Base-by-base conservation (phyloP, 768 basidiomycete genomes). In the Floccularia luteovirens region DNA sequence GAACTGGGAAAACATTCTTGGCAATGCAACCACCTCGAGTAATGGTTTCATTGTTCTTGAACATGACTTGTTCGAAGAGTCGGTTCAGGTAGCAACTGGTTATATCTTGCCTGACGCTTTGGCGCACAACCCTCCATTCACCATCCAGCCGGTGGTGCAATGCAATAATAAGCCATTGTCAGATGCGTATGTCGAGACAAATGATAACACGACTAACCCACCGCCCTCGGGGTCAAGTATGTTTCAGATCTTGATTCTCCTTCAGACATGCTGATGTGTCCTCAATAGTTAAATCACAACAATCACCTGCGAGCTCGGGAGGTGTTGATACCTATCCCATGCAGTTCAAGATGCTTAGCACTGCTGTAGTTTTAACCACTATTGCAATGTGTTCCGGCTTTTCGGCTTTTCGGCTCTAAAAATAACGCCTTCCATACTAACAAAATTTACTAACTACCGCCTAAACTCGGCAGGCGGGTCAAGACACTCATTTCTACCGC, bases 41-140 rank as follows among this genome's bases (percentile, higher is more conserved):
- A 75, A 59, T n/a, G 91, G 91, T 8, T 94, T 94, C 70, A 89
- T 94, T 51, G 84, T 89, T 36, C 72, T 94, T 24, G 86, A 88
- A 58, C 84, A 88, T 56, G 90, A 91, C 59, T 69, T 90, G 24
- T 91, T 88, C 69, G 77, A 82, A 59, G 82, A 90, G 56, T 70
- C 79, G 1, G 89, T 91, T 31, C 84, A 91, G 44, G 70, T 92
- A 16, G 89, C 90, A 3, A 83, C 82, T 27, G 88, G 85, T 25
- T 91, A 91, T 64, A 79, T 91, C 52, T 71, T 91, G 12, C 90
- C 90, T 2, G 77, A 80, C 52, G 90, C 86, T 4, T 63, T 89
- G 44, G 78, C 80, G 3, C 75, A 74, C 54, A 62, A 70, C 25
- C 79, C 79, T 14, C 40, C 63, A 13, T 81, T 89, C 66, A 74